phyloP scores from a whole-genome alignment of 2,329 filamentous ascomycete species.

The Plenodomus lindquistii region DNA sequence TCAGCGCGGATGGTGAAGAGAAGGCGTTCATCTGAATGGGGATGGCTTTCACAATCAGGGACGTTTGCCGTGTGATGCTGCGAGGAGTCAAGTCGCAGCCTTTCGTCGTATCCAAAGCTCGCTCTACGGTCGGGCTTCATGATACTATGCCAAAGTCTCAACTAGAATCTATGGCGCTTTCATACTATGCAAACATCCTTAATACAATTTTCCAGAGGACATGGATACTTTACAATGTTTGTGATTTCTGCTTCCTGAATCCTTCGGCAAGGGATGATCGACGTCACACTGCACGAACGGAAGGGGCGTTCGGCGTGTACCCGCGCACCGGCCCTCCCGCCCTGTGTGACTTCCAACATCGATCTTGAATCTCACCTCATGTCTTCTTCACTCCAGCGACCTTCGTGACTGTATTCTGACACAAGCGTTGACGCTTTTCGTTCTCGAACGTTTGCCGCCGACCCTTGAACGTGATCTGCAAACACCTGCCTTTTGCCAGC shows the following conservation, averaged over 20 bases:
- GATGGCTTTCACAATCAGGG: background rate
- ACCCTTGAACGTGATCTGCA: background rate
- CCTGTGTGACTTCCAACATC: background rate
- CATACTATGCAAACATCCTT: too few relatives aligned
- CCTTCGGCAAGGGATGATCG: too few relatives aligned
- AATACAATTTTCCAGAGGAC: too few relatives aligned
- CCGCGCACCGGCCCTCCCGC: background rate
- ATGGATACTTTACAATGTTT: too few relatives aligned
- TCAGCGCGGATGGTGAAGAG: constrained; percentile 8
- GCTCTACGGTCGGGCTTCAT: too few relatives aligned
- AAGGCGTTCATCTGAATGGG: constrained; percentile 5
- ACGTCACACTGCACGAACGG: background rate
- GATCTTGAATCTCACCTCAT: background rate
- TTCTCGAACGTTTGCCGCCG: background rate
- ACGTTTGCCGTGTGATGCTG: background rate
- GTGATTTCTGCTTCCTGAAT: too few relatives aligned
- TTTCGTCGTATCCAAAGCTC: too few relatives aligned
- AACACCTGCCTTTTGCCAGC: background rate
- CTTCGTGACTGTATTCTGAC: too few relatives aligned
- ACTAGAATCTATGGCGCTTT: too few relatives aligned
- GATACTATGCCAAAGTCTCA: too few relatives aligned
- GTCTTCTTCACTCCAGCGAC: background rate
- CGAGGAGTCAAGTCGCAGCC: too few relatives aligned
- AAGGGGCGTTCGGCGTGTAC: background rate
- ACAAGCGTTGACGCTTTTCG: background rate